Percentiles rank a stretch among this genome's conserved stretches.
These are phyloP conservation scores for Epithemia pelagica DNA, from an alignment of 108 stramenopile species.

Conservation along the genomic window DNA sequence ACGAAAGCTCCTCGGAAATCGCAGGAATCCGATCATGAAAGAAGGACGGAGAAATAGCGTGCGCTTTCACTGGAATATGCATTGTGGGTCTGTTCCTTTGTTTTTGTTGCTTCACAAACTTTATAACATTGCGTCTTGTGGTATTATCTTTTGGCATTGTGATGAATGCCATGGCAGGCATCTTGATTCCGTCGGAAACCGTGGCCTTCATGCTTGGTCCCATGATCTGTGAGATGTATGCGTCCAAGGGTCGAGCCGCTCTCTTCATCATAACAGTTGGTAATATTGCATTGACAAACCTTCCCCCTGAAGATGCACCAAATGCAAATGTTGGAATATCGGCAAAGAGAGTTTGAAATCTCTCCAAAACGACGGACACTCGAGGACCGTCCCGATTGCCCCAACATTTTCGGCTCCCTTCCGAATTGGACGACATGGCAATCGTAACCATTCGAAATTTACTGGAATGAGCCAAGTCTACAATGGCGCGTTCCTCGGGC, in stretches of 20 bases:
- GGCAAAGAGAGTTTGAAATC: constrained; percentile 1
- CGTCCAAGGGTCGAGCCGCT: constrained; percentile 3
- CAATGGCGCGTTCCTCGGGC: constrained; percentile 33
- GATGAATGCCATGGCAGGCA: constrained; percentile 8
- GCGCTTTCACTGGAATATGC: constrained; percentile 21
- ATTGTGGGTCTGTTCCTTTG: neutral
- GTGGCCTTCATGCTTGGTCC: neutral
- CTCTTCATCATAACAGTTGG: neutral
- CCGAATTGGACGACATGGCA: constrained; percentile 12
- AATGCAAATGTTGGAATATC: constrained; percentile 19
- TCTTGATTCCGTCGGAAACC: neutral
- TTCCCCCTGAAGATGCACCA: constrained; percentile 34
- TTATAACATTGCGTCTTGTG: constrained; percentile 8
- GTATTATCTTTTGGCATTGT: constrained; percentile 22
- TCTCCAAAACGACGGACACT: constrained; percentile 19
- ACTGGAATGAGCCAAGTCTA: constrained; percentile 13
- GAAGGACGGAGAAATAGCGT: constrained; percentile 13
- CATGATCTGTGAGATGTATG: constrained; percentile 21
- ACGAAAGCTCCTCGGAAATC: constrained; percentile 4
- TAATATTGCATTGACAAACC: constrained; percentile 16
- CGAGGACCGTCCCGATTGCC: neutral
- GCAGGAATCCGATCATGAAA: constrained; percentile 13
- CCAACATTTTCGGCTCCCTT: constrained; percentile 26
- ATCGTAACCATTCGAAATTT: constrained; percentile 18
- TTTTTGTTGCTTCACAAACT: neutral